Evolutionary conservation across 108 stramenopile species (phyloP), one percentile per base, ranked within the genome.

Genomic region (Discostella pseudostelligera): DNA sequence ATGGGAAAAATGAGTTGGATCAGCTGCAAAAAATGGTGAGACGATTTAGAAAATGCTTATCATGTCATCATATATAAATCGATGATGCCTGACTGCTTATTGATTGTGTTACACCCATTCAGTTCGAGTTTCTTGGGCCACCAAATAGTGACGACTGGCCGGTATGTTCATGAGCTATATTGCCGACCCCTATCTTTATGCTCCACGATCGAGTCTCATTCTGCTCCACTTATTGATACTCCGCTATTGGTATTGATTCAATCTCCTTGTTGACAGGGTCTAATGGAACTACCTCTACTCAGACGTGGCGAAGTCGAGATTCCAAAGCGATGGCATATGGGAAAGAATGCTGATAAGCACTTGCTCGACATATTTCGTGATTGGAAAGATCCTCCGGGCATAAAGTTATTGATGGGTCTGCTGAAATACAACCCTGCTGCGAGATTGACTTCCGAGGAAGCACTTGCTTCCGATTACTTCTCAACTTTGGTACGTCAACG

Each of bases 1-100:
- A 81, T 75, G 94, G 93, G 8, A 81, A 63, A 57, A 79, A 70
- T 36, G 94, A 95, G 69, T 26, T 88, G 43, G 90, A 92, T 35
- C 95, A 96, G 59, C 22, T 95, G 17, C 55, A 78, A 22, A 90
- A 81, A 63, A 93, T 96, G 56, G 70, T 72, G 40, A 44, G 69
- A 37, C 39, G 22, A 14, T 57, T 22, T 35, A 1, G 5, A 10
- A 22, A 4, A 51, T 51, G 17, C 26, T 24, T 13, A 26, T 4
- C 5, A 14, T 26, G 26, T 26, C 26, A 26, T 51, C 26, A 26
- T n/a, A n/a, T n/a, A n/a, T n/a, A n/a, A n/a, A n/a, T n/a, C n/a
- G n/a, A n/a, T 51, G 24, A 4, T 20, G 0, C 16, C 20, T 47
- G 13, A 7, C 21, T 47, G 13, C 21, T 47, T 45, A 3, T 3